Evolutionary conservation across 306 rosid genomes (phyloP).

Genomic region (Cucurbita maxima): DNA sequence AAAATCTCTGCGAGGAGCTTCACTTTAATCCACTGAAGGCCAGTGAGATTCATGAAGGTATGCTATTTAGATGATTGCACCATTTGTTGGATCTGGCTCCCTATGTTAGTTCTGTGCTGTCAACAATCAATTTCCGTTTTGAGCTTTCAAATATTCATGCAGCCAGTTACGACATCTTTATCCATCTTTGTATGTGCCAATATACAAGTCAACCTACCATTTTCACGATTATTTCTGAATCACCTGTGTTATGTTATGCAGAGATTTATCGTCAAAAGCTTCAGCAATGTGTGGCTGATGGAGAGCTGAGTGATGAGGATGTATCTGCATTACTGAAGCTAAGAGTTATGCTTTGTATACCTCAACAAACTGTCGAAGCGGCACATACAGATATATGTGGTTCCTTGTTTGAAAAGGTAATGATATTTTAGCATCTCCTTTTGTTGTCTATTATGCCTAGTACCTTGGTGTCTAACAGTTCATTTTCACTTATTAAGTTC

Average conservation of each 20-base stretch:
- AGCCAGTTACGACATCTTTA: neutral
- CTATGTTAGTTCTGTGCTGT: neutral
- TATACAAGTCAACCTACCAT: neutral
- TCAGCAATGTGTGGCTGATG: slow-evolving; percentile 84
- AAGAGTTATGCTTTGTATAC: slow-evolving; percentile 84
- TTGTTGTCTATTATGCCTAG: neutral
- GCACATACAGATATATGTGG: slow-evolving; percentile 96
- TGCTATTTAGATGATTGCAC: neutral
- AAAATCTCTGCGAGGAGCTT: slow-evolving; percentile 69
- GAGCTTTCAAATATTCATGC: neutral
- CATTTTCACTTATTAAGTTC: neutral
- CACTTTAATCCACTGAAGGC: slow-evolving; percentile 88
- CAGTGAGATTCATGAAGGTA: slow-evolving; percentile 82
- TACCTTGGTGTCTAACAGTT: neutral
- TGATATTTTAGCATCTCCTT: slow-evolving; percentile 4
- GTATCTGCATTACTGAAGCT: slow-evolving; percentile 75
- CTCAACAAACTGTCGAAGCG: slow-evolving; percentile 78
- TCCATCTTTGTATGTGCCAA: neutral
- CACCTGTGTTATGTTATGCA: slow-evolving; percentile 11
- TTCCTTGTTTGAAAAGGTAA: slow-evolving; percentile 84
- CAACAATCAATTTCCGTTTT: neutral
- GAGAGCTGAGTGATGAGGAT: slow-evolving; percentile 65
- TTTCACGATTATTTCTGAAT: slow-evolving; percentile 17
- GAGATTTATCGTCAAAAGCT: slow-evolving; percentile 96
- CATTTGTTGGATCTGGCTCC: neutral